Evolutionary conservation across 208 protist genomes (phyloP).

Genomic region (Acanthamoeba royreba): DNA sequence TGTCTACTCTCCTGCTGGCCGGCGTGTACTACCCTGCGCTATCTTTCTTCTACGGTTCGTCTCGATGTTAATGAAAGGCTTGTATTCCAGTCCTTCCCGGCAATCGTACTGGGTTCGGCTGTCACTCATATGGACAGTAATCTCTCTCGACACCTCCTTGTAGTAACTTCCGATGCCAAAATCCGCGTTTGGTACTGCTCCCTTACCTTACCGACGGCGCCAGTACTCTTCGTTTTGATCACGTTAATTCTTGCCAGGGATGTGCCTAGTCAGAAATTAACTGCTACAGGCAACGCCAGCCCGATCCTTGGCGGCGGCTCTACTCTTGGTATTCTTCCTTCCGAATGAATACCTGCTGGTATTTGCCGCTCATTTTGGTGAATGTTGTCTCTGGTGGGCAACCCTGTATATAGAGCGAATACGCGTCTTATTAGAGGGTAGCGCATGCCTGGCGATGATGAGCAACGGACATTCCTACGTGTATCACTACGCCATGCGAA

Average conservation of each 20-base stretch:
- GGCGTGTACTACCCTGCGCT: not conserved
- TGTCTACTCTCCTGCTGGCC: constrained; percentile 16
- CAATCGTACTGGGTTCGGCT: not conserved
- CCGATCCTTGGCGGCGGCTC: not conserved
- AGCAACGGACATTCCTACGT: not conserved
- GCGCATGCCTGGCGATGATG: not conserved
- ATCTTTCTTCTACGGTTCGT: not conserved
- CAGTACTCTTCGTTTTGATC: not conserved
- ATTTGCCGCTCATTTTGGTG: not conserved
- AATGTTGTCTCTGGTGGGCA: not conserved
- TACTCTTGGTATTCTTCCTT: not conserved
- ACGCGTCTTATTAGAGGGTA: not conserved
- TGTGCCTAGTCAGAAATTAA: not conserved
- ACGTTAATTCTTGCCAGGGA: not conserved
- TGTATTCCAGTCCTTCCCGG: not conserved
- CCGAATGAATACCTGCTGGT: not conserved
- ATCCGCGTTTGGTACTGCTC: not conserved
- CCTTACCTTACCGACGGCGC: not conserved
- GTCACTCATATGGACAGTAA: constrained; percentile 25
- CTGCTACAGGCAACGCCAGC: not conserved
- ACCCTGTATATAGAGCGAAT: not conserved
- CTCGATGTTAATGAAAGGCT: not conserved
- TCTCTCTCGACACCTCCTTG: not conserved
- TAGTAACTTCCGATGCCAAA: not conserved
- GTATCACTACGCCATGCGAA: not conserved